phyloP scores from a whole-genome alignment of 192 early-diverging fungal genomes.

The Gamsiella multidivaricata region DNA sequence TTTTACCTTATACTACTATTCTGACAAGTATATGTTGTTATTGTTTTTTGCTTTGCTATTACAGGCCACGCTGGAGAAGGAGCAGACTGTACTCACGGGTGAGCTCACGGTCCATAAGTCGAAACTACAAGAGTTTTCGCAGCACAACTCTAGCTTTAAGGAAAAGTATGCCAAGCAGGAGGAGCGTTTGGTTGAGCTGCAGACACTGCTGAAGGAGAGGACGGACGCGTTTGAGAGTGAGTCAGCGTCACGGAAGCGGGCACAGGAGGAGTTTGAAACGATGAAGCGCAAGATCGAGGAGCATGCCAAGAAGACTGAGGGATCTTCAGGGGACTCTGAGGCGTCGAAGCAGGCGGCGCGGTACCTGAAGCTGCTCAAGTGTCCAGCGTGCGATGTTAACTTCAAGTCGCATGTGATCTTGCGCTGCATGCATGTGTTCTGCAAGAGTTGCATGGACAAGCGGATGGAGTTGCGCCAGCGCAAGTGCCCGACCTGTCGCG shows the following conservation, averaged over 20 bases:
- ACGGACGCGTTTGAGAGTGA: constrained; percentile 68
- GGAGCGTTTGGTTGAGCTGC: constrained; percentile 69
- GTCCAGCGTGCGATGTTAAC: constrained; percentile 85
- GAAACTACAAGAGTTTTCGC: constrained; percentile 67
- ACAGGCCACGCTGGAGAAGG: constrained; percentile 70
- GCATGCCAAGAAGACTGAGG: constrained; percentile 69
- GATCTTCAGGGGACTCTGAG: constrained; percentile 18
- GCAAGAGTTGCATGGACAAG: constrained; percentile 91
- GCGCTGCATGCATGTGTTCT: constrained; percentile 97
- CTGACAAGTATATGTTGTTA: too few relatives aligned
- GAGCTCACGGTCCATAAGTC: constrained; percentile 63
- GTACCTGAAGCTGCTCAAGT: constrained; percentile 86
- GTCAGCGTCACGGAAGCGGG: constrained; percentile 64
- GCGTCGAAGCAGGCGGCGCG: constrained; percentile 40
- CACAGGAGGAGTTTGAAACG: constrained; percentile 68
- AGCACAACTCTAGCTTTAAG: constrained; percentile 68
- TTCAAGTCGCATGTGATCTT: constrained; percentile 86
- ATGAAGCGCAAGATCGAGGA: constrained; percentile 73
- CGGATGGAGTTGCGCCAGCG: constrained; percentile 88
- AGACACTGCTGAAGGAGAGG: constrained; percentile 72
- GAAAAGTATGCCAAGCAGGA: constrained; percentile 68
- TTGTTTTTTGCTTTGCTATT: not conserved
- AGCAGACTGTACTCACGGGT: constrained; percentile 65
- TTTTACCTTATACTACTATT: not conserved
- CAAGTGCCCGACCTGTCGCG: constrained; percentile 92